These are phyloP conservation scores for Salix caprea DNA, from an alignment of 345 rosid genomes.

Conservation along the genomic window DNA sequence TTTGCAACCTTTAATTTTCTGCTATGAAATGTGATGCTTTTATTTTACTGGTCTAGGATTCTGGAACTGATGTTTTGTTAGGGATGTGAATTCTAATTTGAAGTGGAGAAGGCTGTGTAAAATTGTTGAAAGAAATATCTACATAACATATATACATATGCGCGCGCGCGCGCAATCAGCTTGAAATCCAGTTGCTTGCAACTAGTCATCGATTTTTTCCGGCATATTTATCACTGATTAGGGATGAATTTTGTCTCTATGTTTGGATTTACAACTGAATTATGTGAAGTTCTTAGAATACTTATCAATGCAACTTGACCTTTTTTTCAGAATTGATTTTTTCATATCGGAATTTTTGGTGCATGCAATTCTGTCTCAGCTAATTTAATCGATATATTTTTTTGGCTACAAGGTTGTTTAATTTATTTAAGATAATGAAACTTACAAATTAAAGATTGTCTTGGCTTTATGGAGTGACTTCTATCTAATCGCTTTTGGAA, in stretches of 20 bases:
- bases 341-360: background rate
- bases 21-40: background rate
- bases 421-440: background rate
- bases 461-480: background rate
- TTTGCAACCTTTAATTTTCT: background rate
- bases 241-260: background rate
- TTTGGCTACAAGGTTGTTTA: background rate
- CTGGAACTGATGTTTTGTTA: background rate
- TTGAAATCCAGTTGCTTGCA: constrained; percentile 1
- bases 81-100: background rate
- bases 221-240: no score
- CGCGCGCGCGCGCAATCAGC: background rate
- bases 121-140: background rate
- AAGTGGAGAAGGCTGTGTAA: background rate
- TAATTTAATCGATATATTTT: no score
- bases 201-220: background rate
- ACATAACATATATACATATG: background rate
- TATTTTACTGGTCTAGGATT: background rate
- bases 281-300: background rate
- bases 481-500: background rate
- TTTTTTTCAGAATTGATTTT: background rate
- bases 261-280: background rate
- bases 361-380: background rate
- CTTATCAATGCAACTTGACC: background rate
- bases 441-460: background rate